Base-by-base conservation (phyloP, 345 rosid genomes). In the Punica granatum region DNA sequence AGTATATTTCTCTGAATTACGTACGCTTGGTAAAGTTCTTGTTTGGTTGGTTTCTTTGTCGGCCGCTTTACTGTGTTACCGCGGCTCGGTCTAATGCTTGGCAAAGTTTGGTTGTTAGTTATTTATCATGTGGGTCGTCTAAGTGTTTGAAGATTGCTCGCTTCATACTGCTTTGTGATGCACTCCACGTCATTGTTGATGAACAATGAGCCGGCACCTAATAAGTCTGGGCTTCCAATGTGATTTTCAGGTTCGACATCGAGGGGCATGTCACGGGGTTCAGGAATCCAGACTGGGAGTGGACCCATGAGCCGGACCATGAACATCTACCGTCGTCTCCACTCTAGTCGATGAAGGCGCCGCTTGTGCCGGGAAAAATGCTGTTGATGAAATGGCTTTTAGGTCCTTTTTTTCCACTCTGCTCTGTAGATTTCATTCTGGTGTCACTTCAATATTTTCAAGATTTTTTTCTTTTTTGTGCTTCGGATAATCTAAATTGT, bases 281-380 rank as follows among this genome's bases (percentile, higher is more conserved):
- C 71, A 96, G 99, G 56, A 95, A 92, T 82, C 96, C 96, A 19
- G 96, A 94, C 63, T 94, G 99, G 99, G 83, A 62, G 63, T 85
- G 80, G 79, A 86, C 92, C 0, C 96, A 91, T 69, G 86, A 78
- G 49, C 73, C 84, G 32, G 92, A 92, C 72, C 78, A 84, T 60
- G 71, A 41, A 94, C 98, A 0, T 73, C 87, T 62, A 58, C 83
- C 56, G 92, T 86, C 56, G 84, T 94, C 60, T 85, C 82, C 33
- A 37, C 81, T 67, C 98, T 94, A 3, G 90, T 88, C 67, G 95
- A 89, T 75, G 98, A 89, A 65, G 99, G 99, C 53, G 99, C 98
- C 61, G 86, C 99, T 67, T 91, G 98, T 76, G 77, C 88, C 72
- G 99, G 98, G 53, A 91, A 86, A 78, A 91, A 98, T 67, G 83